These are phyloP conservation scores for Gossypium lobatum DNA, from an alignment of 441 rosid genomes.

Conservation along the genomic window DNA sequence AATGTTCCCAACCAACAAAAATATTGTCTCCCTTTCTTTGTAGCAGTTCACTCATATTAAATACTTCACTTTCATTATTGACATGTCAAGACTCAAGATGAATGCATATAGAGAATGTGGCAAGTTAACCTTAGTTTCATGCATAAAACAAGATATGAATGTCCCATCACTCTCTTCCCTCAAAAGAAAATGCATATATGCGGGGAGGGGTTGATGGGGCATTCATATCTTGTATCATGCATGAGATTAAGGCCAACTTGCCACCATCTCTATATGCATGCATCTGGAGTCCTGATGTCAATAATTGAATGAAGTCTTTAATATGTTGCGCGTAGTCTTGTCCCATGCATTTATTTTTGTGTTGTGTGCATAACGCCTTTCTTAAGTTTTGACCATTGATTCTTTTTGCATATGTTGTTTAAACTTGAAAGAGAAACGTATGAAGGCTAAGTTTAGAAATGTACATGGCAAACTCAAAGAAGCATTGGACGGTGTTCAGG, in stretches of 20 bases:
- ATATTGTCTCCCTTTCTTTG: background rate
- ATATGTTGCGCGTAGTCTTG: background rate
- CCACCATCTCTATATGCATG: background rate
- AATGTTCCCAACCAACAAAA: background rate
- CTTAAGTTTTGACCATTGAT: background rate
- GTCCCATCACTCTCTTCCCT: background rate
- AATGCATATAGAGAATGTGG: background rate
- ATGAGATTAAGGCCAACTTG: background rate
- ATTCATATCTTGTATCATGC: background rate
- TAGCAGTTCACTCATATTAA: background rate
- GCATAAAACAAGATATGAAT: constrained; percentile 1
- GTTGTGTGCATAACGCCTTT: background rate
- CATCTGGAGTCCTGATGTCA: constrained; percentile 1
- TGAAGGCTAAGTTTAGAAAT: background rate
- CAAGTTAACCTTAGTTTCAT: background rate
- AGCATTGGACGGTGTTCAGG: background rate
- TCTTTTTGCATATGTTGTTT: background rate
- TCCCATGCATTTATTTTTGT: background rate
- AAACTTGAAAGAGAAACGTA: background rate
- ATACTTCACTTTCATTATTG: background rate
- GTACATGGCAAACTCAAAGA: background rate
- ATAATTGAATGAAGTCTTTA: background rate
- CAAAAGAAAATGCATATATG: background rate
- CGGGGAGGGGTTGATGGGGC: background rate
- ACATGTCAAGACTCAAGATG: background rate